These are phyloP conservation scores for Pseudopithomyces maydicus DNA, from an alignment of 2,329 filamentous ascomycete genomes.

Conservation along the genomic window DNA sequence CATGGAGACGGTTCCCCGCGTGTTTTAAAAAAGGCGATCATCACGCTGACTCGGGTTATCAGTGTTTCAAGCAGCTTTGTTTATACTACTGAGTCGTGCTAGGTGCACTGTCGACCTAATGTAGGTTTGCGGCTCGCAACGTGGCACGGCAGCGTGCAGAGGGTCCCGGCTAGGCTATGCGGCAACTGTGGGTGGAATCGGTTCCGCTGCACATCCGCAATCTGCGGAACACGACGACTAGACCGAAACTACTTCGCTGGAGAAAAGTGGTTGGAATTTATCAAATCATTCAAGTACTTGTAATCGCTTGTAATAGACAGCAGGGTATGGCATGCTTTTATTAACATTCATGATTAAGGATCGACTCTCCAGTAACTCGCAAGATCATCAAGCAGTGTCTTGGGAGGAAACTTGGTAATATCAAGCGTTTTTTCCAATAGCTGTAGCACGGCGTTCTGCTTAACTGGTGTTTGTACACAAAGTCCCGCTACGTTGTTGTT, in stretches of 20 bases:
- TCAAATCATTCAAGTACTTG: not conserved
- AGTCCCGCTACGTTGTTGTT: constrained; percentile 29
- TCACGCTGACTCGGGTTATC: not conserved
- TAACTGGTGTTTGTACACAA: constrained; percentile 34
- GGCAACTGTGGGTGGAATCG: not conserved
- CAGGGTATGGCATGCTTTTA: not conserved
- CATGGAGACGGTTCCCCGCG: not conserved
- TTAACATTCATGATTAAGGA: not conserved
- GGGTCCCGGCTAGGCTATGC: not conserved
- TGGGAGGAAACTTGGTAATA: constrained; percentile 35
- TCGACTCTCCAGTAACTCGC: constrained; percentile 33
- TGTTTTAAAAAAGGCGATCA: not conserved
- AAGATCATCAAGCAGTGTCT: constrained; percentile 33
- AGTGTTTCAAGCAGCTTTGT: no score
- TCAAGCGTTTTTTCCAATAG: constrained; percentile 36
- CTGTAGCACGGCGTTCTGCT: constrained; percentile 30
- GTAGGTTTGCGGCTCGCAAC: constrained; percentile 28
- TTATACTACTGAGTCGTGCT: not conserved
- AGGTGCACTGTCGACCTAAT: constrained; percentile 31
- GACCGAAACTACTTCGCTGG: no score
- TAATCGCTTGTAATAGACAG: constrained; percentile 9
- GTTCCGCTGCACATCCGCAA: not conserved
- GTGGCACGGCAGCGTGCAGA: not conserved
- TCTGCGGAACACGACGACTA: not conserved
- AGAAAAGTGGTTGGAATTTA: not conserved